Conservation (phyloP, 768 basidiomycete genomes). For the Kwoniella heveanensis region DNA sequence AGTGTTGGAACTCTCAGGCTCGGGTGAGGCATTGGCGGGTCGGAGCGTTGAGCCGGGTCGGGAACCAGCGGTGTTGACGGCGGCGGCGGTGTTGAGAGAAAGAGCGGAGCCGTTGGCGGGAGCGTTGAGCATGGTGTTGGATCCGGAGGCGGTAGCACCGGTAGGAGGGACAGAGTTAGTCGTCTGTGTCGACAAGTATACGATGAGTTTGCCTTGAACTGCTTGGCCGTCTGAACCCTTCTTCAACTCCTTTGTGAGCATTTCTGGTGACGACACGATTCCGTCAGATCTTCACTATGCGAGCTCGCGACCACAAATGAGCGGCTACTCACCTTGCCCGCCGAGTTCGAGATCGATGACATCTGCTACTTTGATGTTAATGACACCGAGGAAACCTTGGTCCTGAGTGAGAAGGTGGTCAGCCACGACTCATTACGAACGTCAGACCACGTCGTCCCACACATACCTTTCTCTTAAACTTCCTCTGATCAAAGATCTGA, state of each 20-base stretch:
- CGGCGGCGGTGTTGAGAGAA: slow-evolving; percentile 58
- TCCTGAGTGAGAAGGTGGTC: too few relatives aligned
- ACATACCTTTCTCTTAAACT: slow-evolving; percentile 81
- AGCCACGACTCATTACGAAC: too few relatives aligned
- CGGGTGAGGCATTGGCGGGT: slow-evolving; percentile 41
- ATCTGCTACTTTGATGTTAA: slow-evolving; percentile 89
- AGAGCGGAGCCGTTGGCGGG: slow-evolving; percentile 43
- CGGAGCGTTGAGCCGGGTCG: slow-evolving; percentile 34
- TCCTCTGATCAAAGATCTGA: slow-evolving; percentile 98
- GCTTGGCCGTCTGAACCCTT: slow-evolving; percentile 99
- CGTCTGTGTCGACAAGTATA: slow-evolving; percentile 92
- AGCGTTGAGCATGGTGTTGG: slow-evolving; percentile 31
- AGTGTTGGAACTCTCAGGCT: slow-evolving; percentile 35
- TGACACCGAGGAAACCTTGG: slow-evolving; percentile 96
- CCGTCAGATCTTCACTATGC: background rate
- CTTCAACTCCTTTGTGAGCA: slow-evolving; percentile 93
- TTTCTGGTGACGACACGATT: slow-evolving; percentile 63
- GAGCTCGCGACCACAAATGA: slow-evolving; percentile 10
- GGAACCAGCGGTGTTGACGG: slow-evolving; percentile 26
- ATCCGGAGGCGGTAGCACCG: slow-evolving; percentile 62
- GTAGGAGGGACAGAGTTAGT: slow-evolving; percentile 80
- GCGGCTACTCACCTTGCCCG: slow-evolving; percentile 73
- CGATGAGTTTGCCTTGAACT: slow-evolving; percentile 95
- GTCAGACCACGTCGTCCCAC: too few relatives aligned
- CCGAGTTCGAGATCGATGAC: slow-evolving; percentile 88